Conservation (phyloP, 1,284 basidiomycete genomes). For the Heterobasidion parviporum region DNA sequence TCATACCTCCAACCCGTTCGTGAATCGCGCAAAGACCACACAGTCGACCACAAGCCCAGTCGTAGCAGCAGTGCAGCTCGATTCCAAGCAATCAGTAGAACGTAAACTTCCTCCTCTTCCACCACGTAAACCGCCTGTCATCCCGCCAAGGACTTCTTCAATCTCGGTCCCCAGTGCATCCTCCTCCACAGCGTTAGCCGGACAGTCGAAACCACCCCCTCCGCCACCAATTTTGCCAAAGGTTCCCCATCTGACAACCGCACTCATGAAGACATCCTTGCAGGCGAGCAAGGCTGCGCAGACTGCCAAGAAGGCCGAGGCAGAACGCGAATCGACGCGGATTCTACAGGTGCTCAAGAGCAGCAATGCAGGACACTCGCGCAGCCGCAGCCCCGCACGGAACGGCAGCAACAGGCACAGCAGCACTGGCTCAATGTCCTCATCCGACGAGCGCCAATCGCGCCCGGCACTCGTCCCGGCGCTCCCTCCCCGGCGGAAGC, state of each 20-base stretch:
- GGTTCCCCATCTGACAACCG: slow-evolving; percentile 37
- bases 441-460: slow-evolving; percentile 7
- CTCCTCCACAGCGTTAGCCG: slow-evolving; percentile 22
- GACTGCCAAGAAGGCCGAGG: slow-evolving; percentile 57
- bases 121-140: slow-evolving; percentile 23
- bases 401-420: slow-evolving; percentile 21
- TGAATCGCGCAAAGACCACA: slow-evolving; percentile 18
- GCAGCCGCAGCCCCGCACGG: slow-evolving; percentile 15
- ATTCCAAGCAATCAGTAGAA: slow-evolving; percentile 3
- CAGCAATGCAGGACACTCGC: slow-evolving; percentile 8
- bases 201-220: slow-evolving; percentile 7
- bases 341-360: slow-evolving; percentile 61
- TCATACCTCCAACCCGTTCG: slow-evolving; percentile 27
- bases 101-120: slow-evolving; percentile 19
- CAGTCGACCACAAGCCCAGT: slow-evolving; percentile 8
- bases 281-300: slow-evolving; percentile 63
- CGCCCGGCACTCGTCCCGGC: slow-evolving; percentile 13
- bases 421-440: slow-evolving; percentile 10
- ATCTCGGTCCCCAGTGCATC: slow-evolving; percentile 15
- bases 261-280: slow-evolving; percentile 61
- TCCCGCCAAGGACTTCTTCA: slow-evolving; percentile 23
- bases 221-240: slow-evolving; percentile 12
- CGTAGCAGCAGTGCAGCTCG: not conserved
- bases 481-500: slow-evolving; percentile 21
- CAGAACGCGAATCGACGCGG: slow-evolving; percentile 57